Base-by-base conservation (phyloP, 2,329 filamentous ascomycete genomes). In the Penicillium rolfsii region DNA sequence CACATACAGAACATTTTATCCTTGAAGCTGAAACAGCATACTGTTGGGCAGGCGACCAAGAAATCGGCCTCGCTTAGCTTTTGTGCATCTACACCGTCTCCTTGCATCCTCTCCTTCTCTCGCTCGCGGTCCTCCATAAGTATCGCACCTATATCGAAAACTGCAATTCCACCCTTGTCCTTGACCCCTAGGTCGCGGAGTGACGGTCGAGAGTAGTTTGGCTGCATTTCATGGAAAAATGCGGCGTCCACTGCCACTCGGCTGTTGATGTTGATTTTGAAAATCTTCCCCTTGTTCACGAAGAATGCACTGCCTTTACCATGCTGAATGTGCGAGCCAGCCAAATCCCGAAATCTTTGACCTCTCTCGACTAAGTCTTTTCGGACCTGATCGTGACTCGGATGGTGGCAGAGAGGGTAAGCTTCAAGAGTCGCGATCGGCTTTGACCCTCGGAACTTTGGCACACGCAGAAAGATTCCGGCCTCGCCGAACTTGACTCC, bases 341-440 rank as follows among this genome's bases (percentile, higher is more conserved):
- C 71, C 19, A 76, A 57, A 45, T 63, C 57, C 5, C 65, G 59
- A 60, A 77, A 76, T 43, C 70, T 73, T 43, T 61, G 62, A 50
- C 71, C 68, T 45, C 67, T 69, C 12, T 38, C 58, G 26, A 72
- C 57, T 7, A 77, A 57, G 36, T 71, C 36, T 50, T 67, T 64
- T 38, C 40, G 65, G 40, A 71, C 59, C 43, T 68, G 33, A 30
- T 70, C 52, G 52, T 64, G 45, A 45, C 50, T 64, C 19, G 58
- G 62, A 64, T 77, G 61, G 55, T 76, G 68, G 46, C 61, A 11
- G 55, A 78, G 68, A 41, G 73, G 73, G 59, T 70, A 77, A 7
- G 68, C 70, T 16, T 70, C 55, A 35, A 78, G 69, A 40, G 58
- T 63, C 56, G 64, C 69, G 61, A 78, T 74, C 22, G 55, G 64